phyloP scores from a whole-genome alignment of 2,329 filamentous ascomycete species.

The Fusarium mangiferae region DNA sequence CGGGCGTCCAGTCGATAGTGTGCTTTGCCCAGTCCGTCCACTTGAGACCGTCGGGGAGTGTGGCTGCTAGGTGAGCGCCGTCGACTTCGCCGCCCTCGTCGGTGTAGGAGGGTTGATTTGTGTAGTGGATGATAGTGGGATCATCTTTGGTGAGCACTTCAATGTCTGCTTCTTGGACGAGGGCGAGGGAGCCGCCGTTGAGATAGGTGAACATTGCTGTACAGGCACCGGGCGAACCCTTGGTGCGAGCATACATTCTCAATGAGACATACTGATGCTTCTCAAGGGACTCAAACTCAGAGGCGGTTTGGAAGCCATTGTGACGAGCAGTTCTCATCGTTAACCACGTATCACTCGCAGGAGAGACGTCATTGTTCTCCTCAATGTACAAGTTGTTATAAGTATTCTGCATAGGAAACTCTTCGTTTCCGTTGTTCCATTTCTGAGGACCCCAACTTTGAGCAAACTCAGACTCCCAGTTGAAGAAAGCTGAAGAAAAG shows the following conservation, averaged over 20 bases:
- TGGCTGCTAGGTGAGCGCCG: constrained; percentile 56
- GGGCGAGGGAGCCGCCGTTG: constrained; percentile 45
- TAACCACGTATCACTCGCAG: constrained; percentile 53
- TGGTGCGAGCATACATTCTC: constrained; percentile 60
- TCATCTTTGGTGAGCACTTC: constrained; percentile 61
- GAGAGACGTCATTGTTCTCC: constrained; percentile 47
- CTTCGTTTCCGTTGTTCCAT: constrained; percentile 52
- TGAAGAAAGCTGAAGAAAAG: constrained; percentile 51
- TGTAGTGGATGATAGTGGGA: constrained; percentile 60
- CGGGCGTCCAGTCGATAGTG: constrained; percentile 67
- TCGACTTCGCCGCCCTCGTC: constrained; percentile 55
- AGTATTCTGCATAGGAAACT: constrained; percentile 51
- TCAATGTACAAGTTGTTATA: constrained; percentile 58
- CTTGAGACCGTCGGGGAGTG: constrained; percentile 52
- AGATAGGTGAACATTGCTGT: constrained; percentile 64
- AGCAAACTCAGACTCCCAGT: constrained; percentile 44
- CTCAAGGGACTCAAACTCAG: constrained; percentile 56
- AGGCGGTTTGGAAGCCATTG: constrained; percentile 54
- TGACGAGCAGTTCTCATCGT: constrained; percentile 58
- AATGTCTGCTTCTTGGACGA: constrained; percentile 61
- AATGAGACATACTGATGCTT: constrained; percentile 47
- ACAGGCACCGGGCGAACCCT: constrained; percentile 58
- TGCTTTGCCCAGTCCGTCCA: constrained; percentile 67
- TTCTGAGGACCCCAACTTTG: constrained; percentile 51
- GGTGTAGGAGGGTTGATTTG: constrained; percentile 66